These are phyloP conservation scores for Alternaria sp. DNA, from an alignment of 2,329 filamentous ascomycete genomes.

Conservation along the genomic window DNA sequence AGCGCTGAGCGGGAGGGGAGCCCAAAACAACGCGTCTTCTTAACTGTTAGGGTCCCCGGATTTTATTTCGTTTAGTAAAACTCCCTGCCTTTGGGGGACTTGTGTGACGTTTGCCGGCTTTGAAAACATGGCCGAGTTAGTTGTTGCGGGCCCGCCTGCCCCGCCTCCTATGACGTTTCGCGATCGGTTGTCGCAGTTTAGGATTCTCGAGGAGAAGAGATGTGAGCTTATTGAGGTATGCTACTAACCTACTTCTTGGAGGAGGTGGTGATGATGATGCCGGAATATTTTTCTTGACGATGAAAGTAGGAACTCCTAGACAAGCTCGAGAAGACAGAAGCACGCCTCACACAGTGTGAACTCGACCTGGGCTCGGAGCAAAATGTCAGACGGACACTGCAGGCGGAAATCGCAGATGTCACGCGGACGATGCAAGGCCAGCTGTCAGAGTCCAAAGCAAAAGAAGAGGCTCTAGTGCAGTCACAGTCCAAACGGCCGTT, in stretches of 20 bases:
- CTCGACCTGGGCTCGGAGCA: conserved; percentile 51
- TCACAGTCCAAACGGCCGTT: conserved; percentile 49
- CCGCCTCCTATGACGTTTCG: conserved; percentile 40
- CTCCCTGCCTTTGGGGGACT: conserved; percentile 11
- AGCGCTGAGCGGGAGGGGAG: conserved; percentile 35
- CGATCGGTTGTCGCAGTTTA: conserved; percentile 49
- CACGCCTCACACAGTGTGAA: conserved; percentile 48
- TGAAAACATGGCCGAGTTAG: conserved; percentile 28
- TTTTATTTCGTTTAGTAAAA: conserved; percentile 9
- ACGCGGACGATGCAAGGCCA: conserved; percentile 20
- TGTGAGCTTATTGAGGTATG: conserved; percentile 49
- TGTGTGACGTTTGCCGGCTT: conserved; percentile 14
- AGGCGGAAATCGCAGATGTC: conserved; percentile 39
- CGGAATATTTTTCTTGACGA: conserved; percentile 2
- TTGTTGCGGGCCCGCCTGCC: conserved; percentile 22
- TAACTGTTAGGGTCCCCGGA: conserved; percentile 43
- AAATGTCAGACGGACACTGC: conserved; percentile 49
- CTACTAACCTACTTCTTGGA: not conserved
- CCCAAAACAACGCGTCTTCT: conserved; percentile 41
- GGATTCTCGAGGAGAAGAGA: conserved; percentile 50
- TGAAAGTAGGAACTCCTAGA: conserved; percentile 45
- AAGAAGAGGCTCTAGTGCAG: conserved; percentile 42
- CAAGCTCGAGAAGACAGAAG: conserved; percentile 51
- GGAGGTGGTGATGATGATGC: not conserved
- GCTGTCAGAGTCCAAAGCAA: conserved; percentile 38